phyloP scores from a whole-genome alignment of 306 rosid genomes.

The Crataegus laevigata region DNA sequence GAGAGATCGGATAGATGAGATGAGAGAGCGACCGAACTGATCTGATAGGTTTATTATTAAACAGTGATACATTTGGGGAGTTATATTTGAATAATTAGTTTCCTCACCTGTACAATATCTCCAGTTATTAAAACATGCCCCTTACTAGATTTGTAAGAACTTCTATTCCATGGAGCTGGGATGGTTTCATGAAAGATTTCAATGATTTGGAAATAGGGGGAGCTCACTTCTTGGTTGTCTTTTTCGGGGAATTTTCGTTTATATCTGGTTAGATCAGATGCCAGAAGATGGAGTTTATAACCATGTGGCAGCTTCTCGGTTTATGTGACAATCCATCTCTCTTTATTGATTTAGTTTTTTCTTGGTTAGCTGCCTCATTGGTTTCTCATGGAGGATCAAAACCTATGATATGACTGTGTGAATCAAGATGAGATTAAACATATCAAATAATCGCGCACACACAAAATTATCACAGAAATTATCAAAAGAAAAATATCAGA shows the following conservation, averaged over 20 bases:
- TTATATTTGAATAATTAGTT: neutral
- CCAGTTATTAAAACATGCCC: neutral
- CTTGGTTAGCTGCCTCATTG: neutral
- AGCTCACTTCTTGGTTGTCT: neutral
- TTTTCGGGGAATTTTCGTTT: neutral
- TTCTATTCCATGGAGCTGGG: neutral
- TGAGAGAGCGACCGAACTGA: too few species aligned
- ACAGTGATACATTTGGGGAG: too few species aligned
- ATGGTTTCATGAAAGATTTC: neutral
- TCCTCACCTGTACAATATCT: neutral
- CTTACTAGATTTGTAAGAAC: neutral
- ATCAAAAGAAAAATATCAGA: neutral
- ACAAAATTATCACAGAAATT: neutral
- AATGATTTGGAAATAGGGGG: neutral
- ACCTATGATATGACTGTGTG: neutral
- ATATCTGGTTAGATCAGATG: neutral
- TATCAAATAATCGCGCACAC: neutral
- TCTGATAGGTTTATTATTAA: too few species aligned
- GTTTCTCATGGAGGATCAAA: neutral
- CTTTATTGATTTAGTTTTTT: neutral
- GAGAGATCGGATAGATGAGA: too few species aligned
- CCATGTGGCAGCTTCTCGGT: neutral
- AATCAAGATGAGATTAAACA: neutral
- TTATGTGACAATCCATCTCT: neutral
- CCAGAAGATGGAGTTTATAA: neutral